Evolutionary conservation across 257 asterid species (phyloP).

Genomic region (Catharanthus roseus): DNA sequence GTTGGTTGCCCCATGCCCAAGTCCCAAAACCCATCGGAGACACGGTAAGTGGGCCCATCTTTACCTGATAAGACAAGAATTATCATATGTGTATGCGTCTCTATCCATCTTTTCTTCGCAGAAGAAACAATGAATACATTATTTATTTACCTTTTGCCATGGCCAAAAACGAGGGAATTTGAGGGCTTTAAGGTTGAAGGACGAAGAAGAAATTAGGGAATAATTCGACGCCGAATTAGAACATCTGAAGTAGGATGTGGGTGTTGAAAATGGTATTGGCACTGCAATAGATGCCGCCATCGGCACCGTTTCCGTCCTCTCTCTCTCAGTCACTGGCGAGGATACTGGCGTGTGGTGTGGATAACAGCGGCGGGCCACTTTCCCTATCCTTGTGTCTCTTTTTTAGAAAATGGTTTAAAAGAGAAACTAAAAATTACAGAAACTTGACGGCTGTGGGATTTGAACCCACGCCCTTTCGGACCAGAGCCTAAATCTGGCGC

Average conservation of each 20-base stretch:
- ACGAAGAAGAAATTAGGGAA: slow-evolving; percentile 35
- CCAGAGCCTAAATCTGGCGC: slow-evolving; percentile 99
- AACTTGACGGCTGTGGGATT: slow-evolving; percentile 73
- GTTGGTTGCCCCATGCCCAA: slow-evolving; percentile 99
- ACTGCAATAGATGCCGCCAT: slow-evolving; percentile 44
- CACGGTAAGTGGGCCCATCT: slow-evolving; percentile 66
- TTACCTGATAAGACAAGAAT: slow-evolving; percentile 44
- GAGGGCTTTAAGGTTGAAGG: slow-evolving; percentile 35
- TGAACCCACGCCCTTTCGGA: slow-evolving; percentile 99
- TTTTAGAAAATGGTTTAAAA: too few species aligned
- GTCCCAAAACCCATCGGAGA: slow-evolving; percentile 99
- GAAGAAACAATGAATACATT: not conserved
- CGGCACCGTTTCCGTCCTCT: too few species aligned
- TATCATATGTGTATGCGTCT: not conserved
- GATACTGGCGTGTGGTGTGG: not conserved
- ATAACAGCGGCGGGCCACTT: not conserved
- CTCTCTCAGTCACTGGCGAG: too few species aligned
- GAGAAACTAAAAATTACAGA: too few species aligned
- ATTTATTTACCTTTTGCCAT: slow-evolving; percentile 69
- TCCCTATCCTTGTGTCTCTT: too few species aligned
- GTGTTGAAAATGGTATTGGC: slow-evolving; percentile 13
- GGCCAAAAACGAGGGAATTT: slow-evolving; percentile 91
- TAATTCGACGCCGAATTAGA: slow-evolving; percentile 30
- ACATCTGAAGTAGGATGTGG: slow-evolving; percentile 37
- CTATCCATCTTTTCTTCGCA: not conserved